Base-by-base conservation (phyloP, 768 basidiomycete species). In the Obba rivulosa region DNA sequence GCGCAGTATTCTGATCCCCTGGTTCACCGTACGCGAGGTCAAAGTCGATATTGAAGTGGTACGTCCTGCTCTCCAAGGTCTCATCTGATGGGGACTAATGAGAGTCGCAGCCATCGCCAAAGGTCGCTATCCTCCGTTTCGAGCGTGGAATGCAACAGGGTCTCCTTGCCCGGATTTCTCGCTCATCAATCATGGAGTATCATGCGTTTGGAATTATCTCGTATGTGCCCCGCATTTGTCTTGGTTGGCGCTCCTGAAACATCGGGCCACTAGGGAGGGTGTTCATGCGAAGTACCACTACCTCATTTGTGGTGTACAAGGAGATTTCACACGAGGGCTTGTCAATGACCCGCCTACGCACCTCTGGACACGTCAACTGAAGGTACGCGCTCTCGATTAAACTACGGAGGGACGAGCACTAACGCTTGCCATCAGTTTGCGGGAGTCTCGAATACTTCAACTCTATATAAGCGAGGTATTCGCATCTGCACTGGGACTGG, bases 401-500 rank as follows among this genome's bases (percentile, higher is more conserved):
- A 20, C 21, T 23, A 24, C n/a, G 4, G 13, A 22, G 0, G 13
- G 34, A 7, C 24, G 25, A 8, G 4, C 17, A 22, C 35, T 50
- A n/a, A 53, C 51, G 48, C 34, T 23, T 9, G 1, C 39, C 37
- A 4, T 24, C 44, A 69, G 69, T 70, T 71, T 34, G 70, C 72
- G n/a, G 72, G 69, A 34, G 67, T 74, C 22, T 70, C 70, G 8
- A 66, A 74, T 49, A 71, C 72, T 13, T 74, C 72, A 7, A 63
- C 63, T 11, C 52, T 74, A 31, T 74, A 73, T 62, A 70, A 64
- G 49, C 63, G 71, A n/a, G 72, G 72, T 18, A 62, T 73, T 35
- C 72, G 72, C 22, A 63, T 74, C 24, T 73, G 72, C 57, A 74
- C 72, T 1, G 72, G 72, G 11, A 74, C 72, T 1, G 72, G 72